These are phyloP conservation scores for Turritis glabra DNA, from an alignment of 345 rosid genomes.

Conservation along the genomic window DNA sequence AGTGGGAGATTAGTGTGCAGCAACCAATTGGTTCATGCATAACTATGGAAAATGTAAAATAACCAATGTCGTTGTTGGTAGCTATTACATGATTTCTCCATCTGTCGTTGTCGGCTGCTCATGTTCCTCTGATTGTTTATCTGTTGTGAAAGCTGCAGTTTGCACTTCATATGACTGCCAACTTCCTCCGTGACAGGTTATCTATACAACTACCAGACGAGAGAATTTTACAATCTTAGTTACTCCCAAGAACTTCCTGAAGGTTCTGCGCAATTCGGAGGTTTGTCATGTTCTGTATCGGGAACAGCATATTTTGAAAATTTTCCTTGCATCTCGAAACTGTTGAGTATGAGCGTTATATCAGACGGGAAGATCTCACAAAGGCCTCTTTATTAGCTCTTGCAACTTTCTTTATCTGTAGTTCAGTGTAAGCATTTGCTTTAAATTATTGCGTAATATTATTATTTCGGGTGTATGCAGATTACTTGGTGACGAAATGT, in stretches of 20 bases:
- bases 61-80: slow-evolving; percentile 10
- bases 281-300: slow-evolving; percentile 44
- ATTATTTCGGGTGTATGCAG: slow-evolving; percentile 47
- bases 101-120: not conserved
- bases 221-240: slow-evolving; percentile 92
- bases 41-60: slow-evolving; percentile 13
- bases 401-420: slow-evolving; percentile 7
- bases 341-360: not conserved
- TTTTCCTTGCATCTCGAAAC: not conserved
- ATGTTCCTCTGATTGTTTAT: not conserved
- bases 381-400: slow-evolving; percentile 13
- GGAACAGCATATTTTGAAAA: not conserved
- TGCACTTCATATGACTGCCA: slow-evolving; percentile 12
- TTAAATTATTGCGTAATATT: not conserved
- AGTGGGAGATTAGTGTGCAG: slow-evolving; percentile 8
- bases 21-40: slow-evolving; percentile 6
- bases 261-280: slow-evolving; percentile 90
- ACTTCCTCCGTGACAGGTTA: slow-evolving; percentile 55
- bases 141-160: slow-evolving; percentile 16
- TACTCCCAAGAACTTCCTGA: slow-evolving; percentile 76
- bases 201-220: slow-evolving; percentile 82
- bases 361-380: slow-evolving; percentile 7
- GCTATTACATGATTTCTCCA: slow-evolving; percentile 5
- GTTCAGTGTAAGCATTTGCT: not conserved
- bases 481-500: slow-evolving; percentile 95